Conservation (phyloP, 2,329 filamentous ascomycete species). For the Ilyonectria mors-panacis region DNA sequence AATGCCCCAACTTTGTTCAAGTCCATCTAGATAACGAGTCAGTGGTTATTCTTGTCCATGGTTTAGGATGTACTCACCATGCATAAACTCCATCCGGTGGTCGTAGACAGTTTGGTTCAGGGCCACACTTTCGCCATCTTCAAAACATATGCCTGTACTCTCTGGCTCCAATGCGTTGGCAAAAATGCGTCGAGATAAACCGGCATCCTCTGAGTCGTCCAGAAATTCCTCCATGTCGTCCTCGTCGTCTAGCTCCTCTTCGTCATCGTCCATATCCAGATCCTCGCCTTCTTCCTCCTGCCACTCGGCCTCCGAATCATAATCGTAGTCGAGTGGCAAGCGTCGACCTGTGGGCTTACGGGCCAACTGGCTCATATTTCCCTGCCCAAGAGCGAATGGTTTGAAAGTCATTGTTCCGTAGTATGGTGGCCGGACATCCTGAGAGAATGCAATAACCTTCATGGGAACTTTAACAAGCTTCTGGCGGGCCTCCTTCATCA, state of each 20-base stretch:
- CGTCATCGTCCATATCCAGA: slow-evolving; percentile 76
- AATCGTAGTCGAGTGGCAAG: slow-evolving; percentile 83
- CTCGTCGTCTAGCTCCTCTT: slow-evolving; percentile 81
- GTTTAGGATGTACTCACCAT: slow-evolving; percentile 65
- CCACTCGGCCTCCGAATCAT: slow-evolving; percentile 91
- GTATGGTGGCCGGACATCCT: slow-evolving; percentile 79
- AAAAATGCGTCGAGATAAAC: slow-evolving; percentile 69
- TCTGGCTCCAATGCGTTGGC: slow-evolving; percentile 81
- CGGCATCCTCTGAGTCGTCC: slow-evolving; percentile 85
- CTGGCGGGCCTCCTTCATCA: slow-evolving; percentile 52
- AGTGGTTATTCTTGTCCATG: slow-evolving; percentile 16
- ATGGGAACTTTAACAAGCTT: slow-evolving; percentile 70
- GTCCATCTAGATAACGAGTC: slow-evolving; percentile 55
- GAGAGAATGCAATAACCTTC: slow-evolving; percentile 74
- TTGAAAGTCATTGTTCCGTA: slow-evolving; percentile 79
- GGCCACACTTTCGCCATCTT: slow-evolving; percentile 68
- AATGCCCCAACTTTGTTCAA: slow-evolving; percentile 71
- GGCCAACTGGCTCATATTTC: slow-evolving; percentile 66
- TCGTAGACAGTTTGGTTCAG: slow-evolving; percentile 66
- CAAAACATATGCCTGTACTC: slow-evolving; percentile 88
- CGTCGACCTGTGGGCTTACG: slow-evolving; percentile 67
- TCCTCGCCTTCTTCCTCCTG: slow-evolving; percentile 81
- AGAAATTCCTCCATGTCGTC: slow-evolving; percentile 92
- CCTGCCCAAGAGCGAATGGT: slow-evolving; percentile 60
- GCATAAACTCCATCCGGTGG: slow-evolving; percentile 82